Conservation (phyloP, 2,329 filamentous ascomycete species). For the Aspergillus versicolor region DNA sequence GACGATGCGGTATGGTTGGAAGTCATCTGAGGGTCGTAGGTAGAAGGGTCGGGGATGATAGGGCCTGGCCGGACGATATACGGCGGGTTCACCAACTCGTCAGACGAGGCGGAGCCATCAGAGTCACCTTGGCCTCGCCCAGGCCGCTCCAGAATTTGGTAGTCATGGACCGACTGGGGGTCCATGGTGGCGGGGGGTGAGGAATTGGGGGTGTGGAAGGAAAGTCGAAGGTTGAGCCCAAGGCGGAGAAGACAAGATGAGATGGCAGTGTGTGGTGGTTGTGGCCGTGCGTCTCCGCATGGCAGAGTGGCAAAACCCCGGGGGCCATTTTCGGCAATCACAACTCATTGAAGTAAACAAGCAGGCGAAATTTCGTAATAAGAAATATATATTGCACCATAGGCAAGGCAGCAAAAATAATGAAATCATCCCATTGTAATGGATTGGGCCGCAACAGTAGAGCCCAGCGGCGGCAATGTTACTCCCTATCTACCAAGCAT, state of each 20-base stretch:
- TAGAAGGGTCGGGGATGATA: constrained; percentile 29
- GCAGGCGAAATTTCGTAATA: not conserved
- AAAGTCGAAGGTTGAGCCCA: not conserved
- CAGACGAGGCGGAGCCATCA: constrained; percentile 42
- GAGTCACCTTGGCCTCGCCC: constrained; percentile 42
- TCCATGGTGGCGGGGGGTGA: constrained; percentile 17
- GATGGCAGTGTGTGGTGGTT: not conserved
- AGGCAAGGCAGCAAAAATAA: no score
- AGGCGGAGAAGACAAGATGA: not conserved
- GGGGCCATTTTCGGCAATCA: not conserved
- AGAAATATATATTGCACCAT: not conserved
- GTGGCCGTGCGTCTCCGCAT: constrained; percentile 1
- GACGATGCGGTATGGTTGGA: constrained; percentile 35
- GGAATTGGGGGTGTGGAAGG: not conserved
- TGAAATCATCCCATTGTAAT: no score
- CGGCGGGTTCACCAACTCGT: constrained; percentile 39
- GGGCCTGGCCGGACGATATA: constrained; percentile 33
- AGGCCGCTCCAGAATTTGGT: constrained; percentile 43
- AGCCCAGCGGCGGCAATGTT: no score
- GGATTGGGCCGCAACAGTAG: no score
- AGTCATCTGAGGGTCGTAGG: constrained; percentile 30
- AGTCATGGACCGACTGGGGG: constrained; percentile 20
- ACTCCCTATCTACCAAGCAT: no score
- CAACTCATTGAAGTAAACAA: not conserved
- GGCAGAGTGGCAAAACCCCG: not conserved